These are phyloP conservation scores for Sphaerosporella brunnea DNA, from an alignment of 495 filamentous ascomycete genomes.

Conservation along the genomic window DNA sequence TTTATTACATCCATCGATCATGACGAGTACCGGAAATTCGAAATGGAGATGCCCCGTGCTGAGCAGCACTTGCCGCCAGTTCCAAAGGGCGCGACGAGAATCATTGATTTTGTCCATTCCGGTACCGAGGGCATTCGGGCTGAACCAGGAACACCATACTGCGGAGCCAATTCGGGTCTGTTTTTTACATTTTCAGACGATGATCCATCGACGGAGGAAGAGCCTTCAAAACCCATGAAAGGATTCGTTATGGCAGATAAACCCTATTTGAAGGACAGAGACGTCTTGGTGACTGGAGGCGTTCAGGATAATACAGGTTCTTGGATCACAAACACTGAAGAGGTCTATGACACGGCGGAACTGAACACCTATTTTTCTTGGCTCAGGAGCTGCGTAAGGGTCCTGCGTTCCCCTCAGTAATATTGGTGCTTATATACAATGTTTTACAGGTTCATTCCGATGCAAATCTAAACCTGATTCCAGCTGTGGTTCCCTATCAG, in stretches of 20 bases:
- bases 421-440: too few species aligned
- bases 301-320: not conserved
- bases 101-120: slow-evolving; percentile 23
- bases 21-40: not conserved
- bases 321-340: slow-evolving; percentile 8
- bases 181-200: not conserved
- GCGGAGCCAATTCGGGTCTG: slow-evolving; percentile 7
- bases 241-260: not conserved
- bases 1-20: not conserved
- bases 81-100: slow-evolving; percentile 1
- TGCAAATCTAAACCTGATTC: slow-evolving; percentile 20
- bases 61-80: not conserved
- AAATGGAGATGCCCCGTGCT: not conserved
- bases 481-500: slow-evolving; percentile 13
- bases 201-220: slow-evolving; percentile 8
- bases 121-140: slow-evolving; percentile 20
- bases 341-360: slow-evolving; percentile 11
- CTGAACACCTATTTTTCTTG: too few species aligned
- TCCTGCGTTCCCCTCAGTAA: too few species aligned
- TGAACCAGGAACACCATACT: slow-evolving; percentile 10
- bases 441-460: slow-evolving; percentile 15
- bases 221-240: not conserved
- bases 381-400: slow-evolving; percentile 2
- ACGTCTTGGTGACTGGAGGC: not conserved
- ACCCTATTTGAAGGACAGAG: not conserved